Conservation (phyloP, 2,329 filamentous ascomycete species). For the Thielaviopsis populi region DNA sequence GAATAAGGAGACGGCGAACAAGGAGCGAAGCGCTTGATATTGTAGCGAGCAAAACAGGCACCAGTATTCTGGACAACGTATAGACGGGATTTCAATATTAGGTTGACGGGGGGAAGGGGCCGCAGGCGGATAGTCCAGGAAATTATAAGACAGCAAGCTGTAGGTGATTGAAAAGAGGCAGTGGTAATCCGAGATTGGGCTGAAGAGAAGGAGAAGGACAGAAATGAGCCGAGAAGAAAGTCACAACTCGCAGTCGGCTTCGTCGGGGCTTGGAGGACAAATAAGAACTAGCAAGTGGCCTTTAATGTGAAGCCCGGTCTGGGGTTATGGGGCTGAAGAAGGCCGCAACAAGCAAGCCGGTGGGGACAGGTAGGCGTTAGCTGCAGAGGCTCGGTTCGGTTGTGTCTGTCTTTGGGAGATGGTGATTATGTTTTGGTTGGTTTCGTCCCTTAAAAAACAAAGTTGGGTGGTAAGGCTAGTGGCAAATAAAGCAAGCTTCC, state of each 20-base stretch:
- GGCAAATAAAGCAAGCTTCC: conserved; percentile 3
- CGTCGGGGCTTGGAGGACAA: conserved; percentile 6
- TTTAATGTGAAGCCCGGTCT: neutral
- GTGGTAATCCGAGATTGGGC: neutral
- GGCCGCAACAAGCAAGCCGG: neutral
- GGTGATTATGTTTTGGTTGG: neutral
- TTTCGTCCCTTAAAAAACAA: neutral
- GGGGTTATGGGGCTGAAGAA: neutral
- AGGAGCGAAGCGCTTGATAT: neutral
- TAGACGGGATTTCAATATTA: neutral
- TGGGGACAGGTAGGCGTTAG: neutral
- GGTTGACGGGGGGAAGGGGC: neutral
- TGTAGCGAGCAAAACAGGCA: neutral
- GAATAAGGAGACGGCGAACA: neutral
- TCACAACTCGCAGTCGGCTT: neutral
- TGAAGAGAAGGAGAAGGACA: neutral
- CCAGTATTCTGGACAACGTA: neutral
- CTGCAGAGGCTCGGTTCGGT: neutral
- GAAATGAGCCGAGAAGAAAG: conserved; percentile 4
- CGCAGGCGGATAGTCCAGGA: neutral
- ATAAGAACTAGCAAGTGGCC: neutral
- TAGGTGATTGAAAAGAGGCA: neutral
- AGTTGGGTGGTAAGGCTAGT: neutral
- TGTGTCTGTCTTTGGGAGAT: neutral
- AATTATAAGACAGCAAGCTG: neutral